Evolutionary conservation across 2,329 filamentous ascomycete species (phyloP).

Genomic region (Aspergillus flavus): DNA sequence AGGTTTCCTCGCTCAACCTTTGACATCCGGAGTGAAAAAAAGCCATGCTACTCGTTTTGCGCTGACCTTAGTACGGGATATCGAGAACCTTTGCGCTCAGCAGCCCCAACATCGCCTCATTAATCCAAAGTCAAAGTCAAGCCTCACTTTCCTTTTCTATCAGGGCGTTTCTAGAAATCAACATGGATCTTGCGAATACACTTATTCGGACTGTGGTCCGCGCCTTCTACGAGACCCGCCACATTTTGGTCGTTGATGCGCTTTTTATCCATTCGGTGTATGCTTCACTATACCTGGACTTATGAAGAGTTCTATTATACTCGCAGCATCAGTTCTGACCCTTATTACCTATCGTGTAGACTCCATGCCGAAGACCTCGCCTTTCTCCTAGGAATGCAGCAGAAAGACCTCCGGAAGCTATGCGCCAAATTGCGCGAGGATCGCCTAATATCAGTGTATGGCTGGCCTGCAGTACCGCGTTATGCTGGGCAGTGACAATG

Average conservation of each 20-base stretch:
- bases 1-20: not conserved
- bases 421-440: conserved; percentile 84
- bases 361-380: conserved; percentile 87
- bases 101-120: not conserved
- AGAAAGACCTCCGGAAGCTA: conserved; percentile 87
- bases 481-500: not conserved
- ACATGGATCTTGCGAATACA: conserved; percentile 70
- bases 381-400: conserved; percentile 83
- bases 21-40: not conserved
- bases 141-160: not conserved
- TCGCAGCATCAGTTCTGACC: not conserved
- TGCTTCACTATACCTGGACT: not conserved
- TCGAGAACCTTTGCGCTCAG: not conserved
- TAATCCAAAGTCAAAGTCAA: not conserved
- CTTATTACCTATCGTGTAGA: conserved; percentile 38
- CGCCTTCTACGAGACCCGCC: conserved; percentile 83
- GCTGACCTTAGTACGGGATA: not conserved
- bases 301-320: not conserved
- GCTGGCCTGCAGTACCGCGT: conserved; percentile 19
- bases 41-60: conserved; percentile 1
- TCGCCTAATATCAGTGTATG: conserved; percentile 78
- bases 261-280: conserved; percentile 73
- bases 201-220: conserved; percentile 85
- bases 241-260: conserved; percentile 80
- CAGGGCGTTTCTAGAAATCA: not conserved